These are phyloP conservation scores for Gamarada debralockiae DNA, from an alignment of 495 filamentous ascomycete genomes.

Conservation along the genomic window DNA sequence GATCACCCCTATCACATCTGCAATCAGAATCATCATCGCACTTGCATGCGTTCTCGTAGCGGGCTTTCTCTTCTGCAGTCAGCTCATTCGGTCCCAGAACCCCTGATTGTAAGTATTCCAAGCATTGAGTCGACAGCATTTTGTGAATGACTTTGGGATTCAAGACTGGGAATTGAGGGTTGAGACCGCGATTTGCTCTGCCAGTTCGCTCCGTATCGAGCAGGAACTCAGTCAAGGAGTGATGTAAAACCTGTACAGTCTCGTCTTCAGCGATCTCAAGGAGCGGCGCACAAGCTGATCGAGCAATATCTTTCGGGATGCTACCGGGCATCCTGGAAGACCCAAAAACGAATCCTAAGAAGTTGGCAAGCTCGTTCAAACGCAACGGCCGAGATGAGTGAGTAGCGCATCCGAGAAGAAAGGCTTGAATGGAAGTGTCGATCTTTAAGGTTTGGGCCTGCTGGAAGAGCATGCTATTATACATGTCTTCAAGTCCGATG, in stretches of 20 bases:
- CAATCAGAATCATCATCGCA: too few relatives aligned
- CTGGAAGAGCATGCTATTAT: slow-evolving; percentile 38
- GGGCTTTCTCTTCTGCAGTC: neutral
- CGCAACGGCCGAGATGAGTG: slow-evolving; percentile 47
- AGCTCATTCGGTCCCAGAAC: neutral
- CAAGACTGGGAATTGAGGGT: slow-evolving; percentile 28
- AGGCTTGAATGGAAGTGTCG: slow-evolving; percentile 39
- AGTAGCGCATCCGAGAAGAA: slow-evolving; percentile 43
- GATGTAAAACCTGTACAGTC: slow-evolving; percentile 45
- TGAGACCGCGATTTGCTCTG: too few relatives aligned
- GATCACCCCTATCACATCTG: neutral
- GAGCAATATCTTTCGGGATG: slow-evolving; percentile 26
- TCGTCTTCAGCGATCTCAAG: slow-evolving; percentile 47
- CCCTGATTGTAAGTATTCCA: slow-evolving; percentile 14
- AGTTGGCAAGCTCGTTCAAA: slow-evolving; percentile 23
- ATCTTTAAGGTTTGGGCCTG: slow-evolving; percentile 31
- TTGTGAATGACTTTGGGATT: slow-evolving; percentile 26
- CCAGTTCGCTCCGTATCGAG: slow-evolving; percentile 17
- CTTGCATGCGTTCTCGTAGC: slow-evolving; percentile 15
- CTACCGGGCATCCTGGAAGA: too few relatives aligned
- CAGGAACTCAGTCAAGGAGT: slow-evolving; percentile 51
- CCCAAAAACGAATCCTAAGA: neutral
- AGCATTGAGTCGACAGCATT: neutral
- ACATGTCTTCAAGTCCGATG: slow-evolving; percentile 39
- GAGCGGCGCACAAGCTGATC: slow-evolving; percentile 42